Percentiles rank a stretch among this genome's conserved stretches.
phyloP scores from a whole-genome alignment of 2,329 filamentous ascomycete genomes.

The Colletotrichum trifolii region DNA sequence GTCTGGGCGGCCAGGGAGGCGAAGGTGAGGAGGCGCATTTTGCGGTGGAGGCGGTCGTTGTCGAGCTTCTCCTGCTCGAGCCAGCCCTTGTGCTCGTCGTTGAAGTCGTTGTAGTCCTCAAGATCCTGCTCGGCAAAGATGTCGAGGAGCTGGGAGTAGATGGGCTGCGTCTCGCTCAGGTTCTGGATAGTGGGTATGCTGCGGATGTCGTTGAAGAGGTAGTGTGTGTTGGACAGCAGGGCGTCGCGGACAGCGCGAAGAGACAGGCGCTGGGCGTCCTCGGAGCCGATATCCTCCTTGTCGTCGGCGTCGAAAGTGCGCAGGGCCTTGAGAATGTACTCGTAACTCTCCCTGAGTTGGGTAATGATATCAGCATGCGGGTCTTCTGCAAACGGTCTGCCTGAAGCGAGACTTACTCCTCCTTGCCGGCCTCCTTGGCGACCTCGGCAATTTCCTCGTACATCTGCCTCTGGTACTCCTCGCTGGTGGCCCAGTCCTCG shows the following conservation, averaged over 20 bases:
- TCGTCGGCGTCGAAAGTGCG: conserved; percentile 69
- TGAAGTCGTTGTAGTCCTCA: conserved; percentile 96
- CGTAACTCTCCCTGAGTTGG: conserved; percentile 66
- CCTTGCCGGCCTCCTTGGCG: conserved; percentile 81
- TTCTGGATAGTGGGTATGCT: conserved; percentile 86
- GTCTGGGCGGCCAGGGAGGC: conserved; percentile 87
- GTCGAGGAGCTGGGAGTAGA: conserved; percentile 92
- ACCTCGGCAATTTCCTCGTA: conserved; percentile 86
- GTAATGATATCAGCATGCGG: neutral
- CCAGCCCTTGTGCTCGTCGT: conserved; percentile 89
- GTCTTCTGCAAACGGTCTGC: too few species aligned
- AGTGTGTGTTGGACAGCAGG: conserved; percentile 65
- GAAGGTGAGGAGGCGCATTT: conserved; percentile 96
- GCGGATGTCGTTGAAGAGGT: conserved; percentile 83
- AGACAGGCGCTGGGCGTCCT: conserved; percentile 70
- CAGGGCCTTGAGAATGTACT: conserved; percentile 73
- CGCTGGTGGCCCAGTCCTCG: conserved; percentile 81
- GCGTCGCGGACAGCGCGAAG: conserved; percentile 67
- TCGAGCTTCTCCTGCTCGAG: conserved; percentile 81
- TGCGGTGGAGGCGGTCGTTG: conserved; percentile 81
- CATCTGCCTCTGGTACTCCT: conserved; percentile 85
- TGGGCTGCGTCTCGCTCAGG: conserved; percentile 83
- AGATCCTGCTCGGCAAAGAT: conserved; percentile 95
- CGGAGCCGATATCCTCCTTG: conserved; percentile 65
- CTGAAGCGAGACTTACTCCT: conserved; percentile 66